Evolutionary conservation across 2,329 filamentous ascomycete genomes (phyloP).

Genomic region (Fusarium tupiense): DNA sequence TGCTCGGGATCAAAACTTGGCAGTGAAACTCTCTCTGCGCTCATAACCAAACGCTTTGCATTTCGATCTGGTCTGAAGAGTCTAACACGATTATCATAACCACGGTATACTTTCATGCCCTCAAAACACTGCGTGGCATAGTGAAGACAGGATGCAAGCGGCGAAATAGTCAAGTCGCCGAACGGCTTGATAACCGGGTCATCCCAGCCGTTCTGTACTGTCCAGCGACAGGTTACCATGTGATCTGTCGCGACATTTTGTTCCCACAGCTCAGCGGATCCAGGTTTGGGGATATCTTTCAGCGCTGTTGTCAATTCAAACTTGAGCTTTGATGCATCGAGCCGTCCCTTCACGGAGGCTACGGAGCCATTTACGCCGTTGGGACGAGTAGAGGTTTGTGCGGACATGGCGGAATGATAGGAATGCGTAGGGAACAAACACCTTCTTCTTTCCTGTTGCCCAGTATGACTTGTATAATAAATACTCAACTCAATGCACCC

Average conservation of each 20-base stretch:
- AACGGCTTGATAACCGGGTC: not conserved
- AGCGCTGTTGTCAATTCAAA: not conserved
- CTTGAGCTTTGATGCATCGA: not conserved
- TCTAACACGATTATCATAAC: not conserved
- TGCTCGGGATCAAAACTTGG: not conserved
- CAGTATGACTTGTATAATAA: fast-evolving
- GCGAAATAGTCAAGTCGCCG: not conserved
- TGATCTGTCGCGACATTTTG: not conserved
- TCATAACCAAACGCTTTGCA: not conserved
- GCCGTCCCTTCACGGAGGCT: not conserved
- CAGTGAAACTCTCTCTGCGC: not conserved
- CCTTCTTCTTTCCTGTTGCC: too few species aligned
- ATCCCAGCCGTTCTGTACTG: not conserved
- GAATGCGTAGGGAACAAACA: fast-evolving
- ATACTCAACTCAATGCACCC: not conserved
- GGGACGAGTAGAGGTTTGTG: fast-evolving
- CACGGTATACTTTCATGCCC: not conserved
- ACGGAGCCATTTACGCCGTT: not conserved
- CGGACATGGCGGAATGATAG: not conserved
- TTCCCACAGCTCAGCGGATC: not conserved
- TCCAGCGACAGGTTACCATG: not conserved
- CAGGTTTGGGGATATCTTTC: not conserved
- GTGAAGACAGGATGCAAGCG: not conserved
- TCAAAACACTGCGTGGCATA: not conserved
- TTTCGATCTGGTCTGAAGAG: not conserved